phyloP scores from a whole-genome alignment of 2,329 filamentous ascomycete genomes.

The Diaporthe velutina region DNA sequence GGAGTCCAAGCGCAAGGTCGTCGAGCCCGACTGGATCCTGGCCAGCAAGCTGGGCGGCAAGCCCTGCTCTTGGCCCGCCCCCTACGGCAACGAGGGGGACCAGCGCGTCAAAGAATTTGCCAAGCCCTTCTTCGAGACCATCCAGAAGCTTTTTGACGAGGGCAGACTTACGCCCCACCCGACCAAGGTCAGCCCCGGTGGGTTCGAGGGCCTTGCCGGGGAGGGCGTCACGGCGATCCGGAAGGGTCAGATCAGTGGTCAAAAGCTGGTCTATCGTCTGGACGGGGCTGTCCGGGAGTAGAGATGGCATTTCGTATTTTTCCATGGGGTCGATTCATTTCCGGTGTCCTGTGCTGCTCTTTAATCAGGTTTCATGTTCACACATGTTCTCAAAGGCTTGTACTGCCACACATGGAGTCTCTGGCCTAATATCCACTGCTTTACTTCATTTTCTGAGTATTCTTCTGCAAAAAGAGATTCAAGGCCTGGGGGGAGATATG shows the following conservation, averaged over 20 bases:
- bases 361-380: too few species aligned
- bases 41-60: conserved; percentile 21
- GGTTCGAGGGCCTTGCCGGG: conserved; percentile 2
- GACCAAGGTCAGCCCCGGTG: conserved; percentile 22
- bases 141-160: conserved; percentile 21
- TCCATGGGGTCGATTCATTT: not conserved
- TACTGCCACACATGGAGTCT: too few species aligned
- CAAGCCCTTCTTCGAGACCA: conserved; percentile 25
- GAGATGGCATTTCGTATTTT: fast-evolving
- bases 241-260: conserved; percentile 10
- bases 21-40: conserved; percentile 27
- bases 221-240: conserved; percentile 13
- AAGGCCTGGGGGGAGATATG: not conserved
- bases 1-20: conserved; percentile 24
- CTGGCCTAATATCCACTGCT: too few species aligned
- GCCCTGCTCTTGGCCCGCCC: conserved; percentile 19
- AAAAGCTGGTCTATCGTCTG: conserved; percentile 22
- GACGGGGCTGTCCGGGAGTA: conserved; percentile 1
- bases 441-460: not conserved
- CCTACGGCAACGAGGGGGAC: conserved; percentile 21
- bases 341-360: not conserved
- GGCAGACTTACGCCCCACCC: conserved; percentile 16
- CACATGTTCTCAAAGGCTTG: not conserved
- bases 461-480: conserved; percentile 15
- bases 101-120: conserved; percentile 13